These are phyloP conservation scores for Russula earlei DNA, from an alignment of 768 basidiomycete species.

Conservation along the genomic window DNA sequence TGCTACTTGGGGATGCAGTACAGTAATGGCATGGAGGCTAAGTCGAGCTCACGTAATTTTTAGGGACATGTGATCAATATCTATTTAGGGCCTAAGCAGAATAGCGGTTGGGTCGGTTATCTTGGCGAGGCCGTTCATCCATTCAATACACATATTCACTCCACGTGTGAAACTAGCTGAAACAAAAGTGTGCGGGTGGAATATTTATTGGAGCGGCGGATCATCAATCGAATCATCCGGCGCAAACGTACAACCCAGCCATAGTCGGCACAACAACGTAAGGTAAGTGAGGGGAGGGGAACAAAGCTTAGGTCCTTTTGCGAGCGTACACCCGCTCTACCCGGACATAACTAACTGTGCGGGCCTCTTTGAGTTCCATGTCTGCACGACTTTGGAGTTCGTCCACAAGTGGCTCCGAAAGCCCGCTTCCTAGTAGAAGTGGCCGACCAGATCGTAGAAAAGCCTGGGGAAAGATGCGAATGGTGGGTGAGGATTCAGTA, in stretches of 20 bases:
- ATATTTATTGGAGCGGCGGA: not conserved
- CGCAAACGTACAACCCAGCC: slow-evolving; percentile 2
- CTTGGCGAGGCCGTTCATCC: not conserved
- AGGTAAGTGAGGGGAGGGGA: not conserved
- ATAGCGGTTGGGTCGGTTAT: too few species aligned
- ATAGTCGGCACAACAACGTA: not conserved
- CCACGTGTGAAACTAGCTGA: too few species aligned
- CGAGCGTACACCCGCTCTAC: slow-evolving; percentile 55
- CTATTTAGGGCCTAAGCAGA: too few species aligned
- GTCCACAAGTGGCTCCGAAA: slow-evolving; percentile 44
- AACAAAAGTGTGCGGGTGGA: not conserved
- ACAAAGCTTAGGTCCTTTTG: slow-evolving; percentile 27
- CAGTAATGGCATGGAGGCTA: too few species aligned
- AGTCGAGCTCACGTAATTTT: too few species aligned
- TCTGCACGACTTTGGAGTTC: slow-evolving; percentile 42
- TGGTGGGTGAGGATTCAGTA: not conserved
- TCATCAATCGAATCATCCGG: too few species aligned
- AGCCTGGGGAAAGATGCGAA: slow-evolving; percentile 31
- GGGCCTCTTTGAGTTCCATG: slow-evolving; percentile 42
- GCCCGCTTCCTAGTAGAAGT: slow-evolving; percentile 53
- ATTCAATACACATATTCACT: too few species aligned
- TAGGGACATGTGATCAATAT: not conserved
- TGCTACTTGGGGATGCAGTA: too few species aligned
- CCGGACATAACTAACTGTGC: slow-evolving; percentile 41
- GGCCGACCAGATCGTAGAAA: slow-evolving; percentile 62